Base-by-base conservation (phyloP, 2,329 filamentous ascomycete species). In the Coniosporium tulheliwenetii region DNA sequence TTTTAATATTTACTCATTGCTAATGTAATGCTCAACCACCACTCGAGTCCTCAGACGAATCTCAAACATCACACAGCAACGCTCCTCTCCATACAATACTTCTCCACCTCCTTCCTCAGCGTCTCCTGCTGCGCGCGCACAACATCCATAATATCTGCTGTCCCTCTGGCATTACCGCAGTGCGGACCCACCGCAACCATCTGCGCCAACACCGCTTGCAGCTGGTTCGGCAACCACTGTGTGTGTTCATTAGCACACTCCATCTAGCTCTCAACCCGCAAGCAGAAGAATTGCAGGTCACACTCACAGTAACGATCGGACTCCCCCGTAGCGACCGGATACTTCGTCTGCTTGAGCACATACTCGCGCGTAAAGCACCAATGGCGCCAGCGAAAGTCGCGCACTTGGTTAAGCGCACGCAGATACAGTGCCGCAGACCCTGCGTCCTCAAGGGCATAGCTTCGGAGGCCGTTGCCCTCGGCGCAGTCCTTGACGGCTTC, bases 351-450 rank as follows among this genome's bases (percentile, higher is more conserved):
- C 67, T 85, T 85, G 46, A 89, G 70, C 50, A 89, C 87, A 55
- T 89, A 89, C 66, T 87, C 82, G 44, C 82, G 70, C 2, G 81
- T 84, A 55, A 89, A 89, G 57, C 81, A 84, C 83, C 83, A 89
- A 60, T 89, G 83, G 5, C 83, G 68, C 80, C 82, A 89, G 44
- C 83, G 67, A 65, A 89, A 89, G 56, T 85, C 81, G 42, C 83
- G 74, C 8, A 89, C 80, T 59, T 86, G 77, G 56, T 89, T 71
- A 38, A 87, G 66, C 19, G 66, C 62, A 31, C 61, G 58, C 13
- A 70, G 57, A 43, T 69, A 70, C 14, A 66, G 47, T 5, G 63
- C 58, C 8, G 61, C 60, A 2, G 62, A 67, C 45, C 72, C 64
- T 3, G 83, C 65, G 64, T 80, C 84, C 3, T 79, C 63, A 12